phyloP scores from a whole-genome alignment of 1,139 yeast species.

The Pichia sp. region DNA sequence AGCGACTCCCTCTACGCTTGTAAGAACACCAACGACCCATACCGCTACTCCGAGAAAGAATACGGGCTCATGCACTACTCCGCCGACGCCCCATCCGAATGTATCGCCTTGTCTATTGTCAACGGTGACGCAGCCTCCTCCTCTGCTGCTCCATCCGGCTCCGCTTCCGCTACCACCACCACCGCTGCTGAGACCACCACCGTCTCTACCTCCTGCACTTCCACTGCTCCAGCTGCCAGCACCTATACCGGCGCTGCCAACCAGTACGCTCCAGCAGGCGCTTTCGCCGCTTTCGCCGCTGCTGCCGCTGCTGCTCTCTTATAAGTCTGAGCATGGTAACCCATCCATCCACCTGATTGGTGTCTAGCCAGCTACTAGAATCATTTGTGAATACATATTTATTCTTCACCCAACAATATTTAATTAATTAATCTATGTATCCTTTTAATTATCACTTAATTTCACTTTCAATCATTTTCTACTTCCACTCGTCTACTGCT shows the following conservation, averaged over 20 bases:
- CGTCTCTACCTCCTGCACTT: background rate
- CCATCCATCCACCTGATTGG: too few relatives aligned
- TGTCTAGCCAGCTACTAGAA: too few relatives aligned
- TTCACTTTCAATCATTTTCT: too few relatives aligned
- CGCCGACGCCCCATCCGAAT: conserved; percentile 20
- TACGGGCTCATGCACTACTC: conserved; percentile 26
- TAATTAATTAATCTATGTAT: too few relatives aligned
- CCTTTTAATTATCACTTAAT: too few relatives aligned
- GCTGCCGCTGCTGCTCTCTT: conserved; percentile 27
- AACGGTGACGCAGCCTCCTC: background rate
- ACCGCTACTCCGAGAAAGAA: conserved; percentile 18
- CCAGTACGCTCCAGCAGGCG: conserved; percentile 11
- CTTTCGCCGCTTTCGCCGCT: conserved; percentile 17
- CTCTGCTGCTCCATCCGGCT: background rate
- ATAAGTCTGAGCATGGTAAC: too few relatives aligned
- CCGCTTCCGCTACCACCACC: background rate
- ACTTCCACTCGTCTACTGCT: too few relatives aligned
- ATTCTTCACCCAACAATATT: too few relatives aligned
- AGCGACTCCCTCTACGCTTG: conserved; percentile 27
- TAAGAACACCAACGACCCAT: conserved; percentile 28
- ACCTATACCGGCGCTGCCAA: background rate
- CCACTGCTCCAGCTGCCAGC: background rate
- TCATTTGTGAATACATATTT: too few relatives aligned
- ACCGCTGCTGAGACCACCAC: background rate
- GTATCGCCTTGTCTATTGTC: conserved; percentile 16